Percentiles rank a stretch among this genome's conserved stretches.
phyloP scores from a whole-genome alignment of 2,329 filamentous ascomycete genomes.

The Colletotrichum paranaense region DNA sequence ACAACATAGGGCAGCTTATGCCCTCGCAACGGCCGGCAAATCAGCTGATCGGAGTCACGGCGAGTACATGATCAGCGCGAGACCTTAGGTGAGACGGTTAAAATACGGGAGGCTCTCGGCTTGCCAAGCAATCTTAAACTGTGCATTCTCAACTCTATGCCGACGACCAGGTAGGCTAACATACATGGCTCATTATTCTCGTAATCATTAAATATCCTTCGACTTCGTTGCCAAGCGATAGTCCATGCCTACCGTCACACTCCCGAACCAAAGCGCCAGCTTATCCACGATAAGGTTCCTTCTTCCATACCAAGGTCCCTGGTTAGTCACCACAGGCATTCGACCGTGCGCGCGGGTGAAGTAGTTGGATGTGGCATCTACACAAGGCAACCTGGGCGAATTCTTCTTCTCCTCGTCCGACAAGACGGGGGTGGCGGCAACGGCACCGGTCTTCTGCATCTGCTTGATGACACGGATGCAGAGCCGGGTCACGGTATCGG shows the following conservation, averaged over 20 bases:
- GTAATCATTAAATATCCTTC: conserved; percentile 40
- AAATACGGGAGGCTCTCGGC: neutral
- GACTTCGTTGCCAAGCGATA: conserved; percentile 39
- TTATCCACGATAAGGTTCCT: conserved; percentile 44
- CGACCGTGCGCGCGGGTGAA: conserved; percentile 48
- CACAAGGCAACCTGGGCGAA: conserved; percentile 39
- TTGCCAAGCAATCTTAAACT: neutral
- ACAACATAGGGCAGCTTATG: neutral
- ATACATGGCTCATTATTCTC: neutral
- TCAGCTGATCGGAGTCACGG: neutral
- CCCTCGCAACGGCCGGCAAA: neutral
- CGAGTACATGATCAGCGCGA: neutral
- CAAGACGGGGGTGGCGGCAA: conserved; percentile 16
- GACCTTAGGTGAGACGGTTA: neutral
- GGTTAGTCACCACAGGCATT: conserved; percentile 49
- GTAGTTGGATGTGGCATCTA: conserved; percentile 46
- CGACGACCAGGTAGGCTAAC: neutral
- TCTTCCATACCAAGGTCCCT: conserved; percentile 50
- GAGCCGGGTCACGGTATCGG: conserved; percentile 63
- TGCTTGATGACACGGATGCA: conserved; percentile 61
- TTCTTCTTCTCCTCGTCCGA: conserved; percentile 24
- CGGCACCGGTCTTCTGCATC: conserved; percentile 51
- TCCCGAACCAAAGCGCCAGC: conserved; percentile 44
- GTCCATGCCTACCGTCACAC: conserved; percentile 45
- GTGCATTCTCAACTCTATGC: neutral